These are phyloP conservation scores for Sugiyamaella neomexicana DNA, from an alignment of 1,139 yeast species.

Conservation along the genomic window DNA sequence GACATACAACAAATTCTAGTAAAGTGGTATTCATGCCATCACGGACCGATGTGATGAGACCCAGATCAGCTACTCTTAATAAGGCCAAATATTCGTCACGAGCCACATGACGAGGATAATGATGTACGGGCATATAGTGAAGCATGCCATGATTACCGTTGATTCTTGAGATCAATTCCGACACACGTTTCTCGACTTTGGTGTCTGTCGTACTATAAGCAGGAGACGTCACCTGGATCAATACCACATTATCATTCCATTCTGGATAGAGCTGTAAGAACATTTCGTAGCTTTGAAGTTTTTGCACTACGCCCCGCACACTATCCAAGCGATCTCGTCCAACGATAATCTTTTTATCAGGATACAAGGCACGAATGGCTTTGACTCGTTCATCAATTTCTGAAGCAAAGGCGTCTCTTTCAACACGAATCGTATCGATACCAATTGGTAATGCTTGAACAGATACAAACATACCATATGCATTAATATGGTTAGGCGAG, in stretches of 20 bases:
- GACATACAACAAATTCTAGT: conserved; percentile 86
- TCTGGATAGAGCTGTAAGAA: conserved; percentile 88
- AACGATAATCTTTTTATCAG: conserved; percentile 78
- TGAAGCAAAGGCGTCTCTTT: conserved; percentile 45
- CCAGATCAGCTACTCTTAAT: conserved; percentile 84
- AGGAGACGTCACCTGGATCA: conserved; percentile 90
- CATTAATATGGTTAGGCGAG: conserved; percentile 58
- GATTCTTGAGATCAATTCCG: conserved; percentile 57
- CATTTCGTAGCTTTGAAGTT: conserved; percentile 88
- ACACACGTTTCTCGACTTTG: conserved; percentile 67
- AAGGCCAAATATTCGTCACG: conserved; percentile 88
- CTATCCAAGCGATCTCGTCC: conserved; percentile 95
- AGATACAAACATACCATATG: conserved; percentile 73
- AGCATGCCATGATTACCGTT: conserved; percentile 82
- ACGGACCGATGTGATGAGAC: conserved; percentile 83
- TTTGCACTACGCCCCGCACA: conserved; percentile 95
- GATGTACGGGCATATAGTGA: conserved; percentile 81
- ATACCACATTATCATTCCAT: conserved; percentile 82
- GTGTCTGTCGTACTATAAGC: conserved; percentile 51
- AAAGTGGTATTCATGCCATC: conserved; percentile 98
- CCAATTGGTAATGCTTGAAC: conserved; percentile 84
- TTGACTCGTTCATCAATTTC: conserved; percentile 49
- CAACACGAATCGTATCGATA: conserved; percentile 67
- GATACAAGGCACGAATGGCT: conserved; percentile 63
- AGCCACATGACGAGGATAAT: conserved; percentile 85